phyloP scores from a whole-genome alignment of 805 yeast species.

The Candida orba region DNA sequence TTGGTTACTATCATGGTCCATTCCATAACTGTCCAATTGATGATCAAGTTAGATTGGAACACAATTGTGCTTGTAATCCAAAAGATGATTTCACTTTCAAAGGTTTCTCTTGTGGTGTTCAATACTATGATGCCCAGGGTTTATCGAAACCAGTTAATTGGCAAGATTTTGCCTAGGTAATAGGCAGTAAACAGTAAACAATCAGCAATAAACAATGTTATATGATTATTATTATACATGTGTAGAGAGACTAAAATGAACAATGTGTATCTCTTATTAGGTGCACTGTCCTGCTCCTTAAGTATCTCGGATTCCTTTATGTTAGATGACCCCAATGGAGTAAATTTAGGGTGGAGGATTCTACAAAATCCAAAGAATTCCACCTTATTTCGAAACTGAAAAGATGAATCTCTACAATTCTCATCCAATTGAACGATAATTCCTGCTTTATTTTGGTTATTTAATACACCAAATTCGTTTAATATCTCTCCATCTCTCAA shows the following conservation, averaged over 20 bases:
- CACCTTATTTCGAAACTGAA: no score
- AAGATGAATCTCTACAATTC: no score
- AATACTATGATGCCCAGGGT: slow-evolving; percentile 48
- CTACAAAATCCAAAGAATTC: no score
- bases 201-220: neutral
- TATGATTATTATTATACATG: no score
- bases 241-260: no score
- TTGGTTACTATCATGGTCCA: slow-evolving; percentile 76
- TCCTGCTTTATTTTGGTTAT: no score
- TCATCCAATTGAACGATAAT: no score
- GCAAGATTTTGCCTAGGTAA: slow-evolving; percentile 40
- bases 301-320: neutral
- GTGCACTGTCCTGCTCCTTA: neutral
- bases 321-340: no score
- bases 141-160: slow-evolving; percentile 60
- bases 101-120: slow-evolving; percentile 66
- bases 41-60: slow-evolving; percentile 46
- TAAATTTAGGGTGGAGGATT: no score
- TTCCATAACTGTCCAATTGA: slow-evolving; percentile 76
- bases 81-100: slow-evolving; percentile 71
- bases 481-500: neutral
- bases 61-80: slow-evolving; percentile 73
- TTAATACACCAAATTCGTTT: no score
- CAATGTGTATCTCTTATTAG: neutral
- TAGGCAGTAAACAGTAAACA: no score